Evolutionary conservation across 805 yeast genomes (phyloP).

Genomic region (Metschnikowia shivogae): DNA sequence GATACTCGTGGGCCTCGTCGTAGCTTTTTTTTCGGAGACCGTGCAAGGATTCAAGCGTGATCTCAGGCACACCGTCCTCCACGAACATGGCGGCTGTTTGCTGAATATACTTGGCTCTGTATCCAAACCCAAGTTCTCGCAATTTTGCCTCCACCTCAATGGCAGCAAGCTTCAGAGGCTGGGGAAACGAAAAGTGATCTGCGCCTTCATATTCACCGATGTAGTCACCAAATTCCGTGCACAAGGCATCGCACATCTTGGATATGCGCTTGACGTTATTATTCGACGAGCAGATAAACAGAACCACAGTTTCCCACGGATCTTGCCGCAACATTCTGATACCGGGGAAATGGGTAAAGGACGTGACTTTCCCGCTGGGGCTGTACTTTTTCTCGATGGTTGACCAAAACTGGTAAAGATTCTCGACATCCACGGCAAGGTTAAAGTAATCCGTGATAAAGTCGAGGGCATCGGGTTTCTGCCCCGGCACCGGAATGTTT

Average conservation of each 20-base stretch:
- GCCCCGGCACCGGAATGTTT: conserved; percentile 30
- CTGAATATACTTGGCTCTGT: conserved; percentile 83
- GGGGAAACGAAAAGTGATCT: conserved; percentile 70
- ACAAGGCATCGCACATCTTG: conserved; percentile 81
- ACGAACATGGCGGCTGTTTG: conserved; percentile 63
- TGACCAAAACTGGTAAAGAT: conserved; percentile 62
- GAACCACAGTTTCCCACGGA: conserved; percentile 92
- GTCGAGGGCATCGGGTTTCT: conserved; percentile 28
- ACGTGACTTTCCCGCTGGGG: conserved; percentile 26
- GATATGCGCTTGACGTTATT: conserved; percentile 92
- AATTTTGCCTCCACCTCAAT: conserved; percentile 36
- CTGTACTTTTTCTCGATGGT: conserved; percentile 47
- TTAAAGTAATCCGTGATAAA: conserved; percentile 69
- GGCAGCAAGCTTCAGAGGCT: conserved; percentile 46
- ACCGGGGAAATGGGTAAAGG: conserved; percentile 51
- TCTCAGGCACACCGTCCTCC: conserved; percentile 33
- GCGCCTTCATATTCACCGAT: conserved; percentile 52
- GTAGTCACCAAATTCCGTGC: conserved; percentile 62
- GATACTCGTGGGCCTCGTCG: conserved; percentile 50
- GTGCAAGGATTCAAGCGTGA: conserved; percentile 34
- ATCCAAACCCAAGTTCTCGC: conserved; percentile 72
- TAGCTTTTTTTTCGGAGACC: conserved; percentile 45
- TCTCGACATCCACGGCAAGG: conserved; percentile 49
- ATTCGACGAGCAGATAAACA: conserved; percentile 93
- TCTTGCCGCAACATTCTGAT: conserved; percentile 86